Base-by-base conservation (phyloP, 345 rosid species). In the Hibiscus tridactylites region DNA sequence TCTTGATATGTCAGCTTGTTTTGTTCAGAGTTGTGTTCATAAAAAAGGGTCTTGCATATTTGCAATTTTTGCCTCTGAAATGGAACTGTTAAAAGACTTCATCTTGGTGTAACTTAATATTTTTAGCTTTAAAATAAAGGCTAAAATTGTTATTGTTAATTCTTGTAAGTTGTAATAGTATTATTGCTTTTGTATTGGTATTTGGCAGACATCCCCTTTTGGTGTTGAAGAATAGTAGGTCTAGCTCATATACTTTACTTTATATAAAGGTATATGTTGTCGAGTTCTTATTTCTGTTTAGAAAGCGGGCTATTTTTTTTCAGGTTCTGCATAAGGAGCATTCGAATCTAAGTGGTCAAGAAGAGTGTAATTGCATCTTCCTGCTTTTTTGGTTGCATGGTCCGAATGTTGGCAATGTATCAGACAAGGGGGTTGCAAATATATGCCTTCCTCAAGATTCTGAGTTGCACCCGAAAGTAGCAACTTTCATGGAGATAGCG, bases 311-410 rank as follows among this genome's bases (percentile, higher is more conserved):
- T 29, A 39, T 33, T 19, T 5, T 54, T 54, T 59, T 56, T 63
- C 50, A 86, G 86, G 86, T 84, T 47, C 8, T 35, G 42, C n/a
- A 1, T 46, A 46, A 26, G 52, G 52, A 74, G 35, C 90, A 84
- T 79, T 70, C 76, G 50, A 62, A 74, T 69, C 66, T 5, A 1
- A 56, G 73, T 2, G 88, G 86, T 47, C 79, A 76, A 66, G 88
- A 84, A 65, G 77, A 49, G 56, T 86, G 90, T 63, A 5, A 2
- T 60, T 86, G 90, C 72, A 47, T 28, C 19, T 86, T 84, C 73
- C 11, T 79, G 39, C 60, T 86, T 17, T n/a, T 24, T 21, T 84
- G 85, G 88, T 39, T 37, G 24, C 90, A 86, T 61, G 90, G 90
- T 63, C 86, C 86, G 1, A 2, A 3, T 44, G 49, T 35, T 8